Base-by-base conservation (phyloP, 1,284 basidiomycete species). In the Athelia psychrophila region DNA sequence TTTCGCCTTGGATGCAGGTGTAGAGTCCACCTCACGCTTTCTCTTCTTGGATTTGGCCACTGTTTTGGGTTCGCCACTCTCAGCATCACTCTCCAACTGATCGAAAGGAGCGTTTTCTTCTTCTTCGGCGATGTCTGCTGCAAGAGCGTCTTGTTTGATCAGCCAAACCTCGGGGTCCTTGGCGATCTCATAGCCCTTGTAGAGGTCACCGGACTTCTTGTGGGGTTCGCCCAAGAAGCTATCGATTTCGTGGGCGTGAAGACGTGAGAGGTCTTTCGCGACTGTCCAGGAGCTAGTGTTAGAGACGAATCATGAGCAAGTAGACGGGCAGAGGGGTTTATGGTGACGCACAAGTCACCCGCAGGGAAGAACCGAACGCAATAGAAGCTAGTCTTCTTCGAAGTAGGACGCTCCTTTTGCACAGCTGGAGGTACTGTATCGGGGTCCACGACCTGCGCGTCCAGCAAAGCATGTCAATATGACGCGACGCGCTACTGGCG, bases 331-430 rank as follows among this genome's bases (percentile, higher is more conserved):
- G 19, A 46, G 18, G 27, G 5, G 10, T 20, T 30, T 16, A 49
- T n/a, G 50, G 56, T 36, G 25, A 84, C 93, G 69, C 62, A 97
- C 95, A 88, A 92, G 74, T 98, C 94, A 51, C 91, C 93, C 35
- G 81, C 83, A 32, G 93, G 92, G 78, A 95, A 95, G 81, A 95
- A 96, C 60, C 84, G 78, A 42, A 95, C 83, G 61, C 89, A 92
- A 69, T 91, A 86, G 61, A 85, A 85, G 13, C 74, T 76, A 2
- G 81, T 74, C 70, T 88, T 91, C 71, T 88, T 90, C 59, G 75
- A 73, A 16, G 69, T 64, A 15, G 91, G 91, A 13, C 86, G 82
- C 64, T 93, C 91, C 61, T 76, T 81, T 52, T 73, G 61, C 23
- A 95, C 91, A 2, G 59, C 59, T 18, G 73, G 59, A 16, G 87